Base-by-base conservation (phyloP, 2,329 filamentous ascomycete species). In the Aquanectria penicillioides region DNA sequence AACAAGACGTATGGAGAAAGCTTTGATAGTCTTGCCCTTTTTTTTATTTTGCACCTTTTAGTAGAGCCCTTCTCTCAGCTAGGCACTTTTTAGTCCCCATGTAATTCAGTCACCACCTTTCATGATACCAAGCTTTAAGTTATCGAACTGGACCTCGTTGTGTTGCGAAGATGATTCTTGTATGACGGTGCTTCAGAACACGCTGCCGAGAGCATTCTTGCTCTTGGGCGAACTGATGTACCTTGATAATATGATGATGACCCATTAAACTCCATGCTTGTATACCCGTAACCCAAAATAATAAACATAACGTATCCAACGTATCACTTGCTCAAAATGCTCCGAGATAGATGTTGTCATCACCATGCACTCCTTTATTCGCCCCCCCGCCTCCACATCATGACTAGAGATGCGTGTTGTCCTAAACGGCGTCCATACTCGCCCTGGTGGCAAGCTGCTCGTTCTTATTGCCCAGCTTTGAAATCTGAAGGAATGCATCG, bases 401-500 rank as follows among this genome's bases (percentile, higher is more conserved):
- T 52, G 28, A 29, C 43, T 26, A 43, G 50, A 34, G 34, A 36
- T 20, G 36, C 28, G 25, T 41, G 5, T 29, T 38, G 18, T 37
- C 13, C 68, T 80, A 92, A 11, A 94, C 85, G 17, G 90, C 89
- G 75, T 94, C 91, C 82, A 94, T 92, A 64, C 84, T 87, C 22
- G 91, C 91, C 69, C 91, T 81, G 23, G 87, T 93, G 3, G 85
- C 93, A 61, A 99, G 82, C 75, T 97, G 93, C 80, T 99, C 95
- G 72, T 98, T 97, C 82, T 97, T 97, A 75, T 99, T 99, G 17
- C 95, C 95, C 56, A 99, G 82, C 74, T 97, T 96, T 5, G 93
- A 97, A 59, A 99, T 97, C 73, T 98, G 94, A 63, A 99, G 78
- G 72, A 99, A 99, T 0, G 92, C 94, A 78, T 99, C 95, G 6